Evolutionary conservation across 768 basidiomycete species (phyloP).

Genomic region (Suillus decipiens): DNA sequence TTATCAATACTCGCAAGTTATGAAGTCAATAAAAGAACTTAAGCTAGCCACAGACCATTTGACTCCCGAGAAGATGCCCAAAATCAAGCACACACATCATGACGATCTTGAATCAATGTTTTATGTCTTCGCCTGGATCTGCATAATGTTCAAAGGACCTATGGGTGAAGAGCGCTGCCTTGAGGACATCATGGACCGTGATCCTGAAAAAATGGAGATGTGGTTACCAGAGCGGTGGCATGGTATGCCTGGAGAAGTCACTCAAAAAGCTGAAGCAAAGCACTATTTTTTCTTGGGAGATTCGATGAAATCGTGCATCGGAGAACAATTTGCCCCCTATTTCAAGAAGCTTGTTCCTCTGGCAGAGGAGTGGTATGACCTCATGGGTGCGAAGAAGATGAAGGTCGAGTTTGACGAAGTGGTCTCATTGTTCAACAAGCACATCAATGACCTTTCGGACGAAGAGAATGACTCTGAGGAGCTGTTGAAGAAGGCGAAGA

Average conservation of each 20-base stretch:
- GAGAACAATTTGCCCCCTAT: too few relatives aligned
- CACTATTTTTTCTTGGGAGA: too few relatives aligned
- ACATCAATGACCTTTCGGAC: too few relatives aligned
- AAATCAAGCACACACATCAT: neutral
- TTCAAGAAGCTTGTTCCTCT: too few relatives aligned
- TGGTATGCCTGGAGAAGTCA: neutral
- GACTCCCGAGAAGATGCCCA: neutral
- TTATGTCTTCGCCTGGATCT: constrained; percentile 5
- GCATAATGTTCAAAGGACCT: neutral
- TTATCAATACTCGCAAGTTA: neutral
- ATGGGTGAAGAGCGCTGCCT: neutral
- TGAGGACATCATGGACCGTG: neutral
- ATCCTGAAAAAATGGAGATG: neutral
- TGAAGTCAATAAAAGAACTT: neutral
- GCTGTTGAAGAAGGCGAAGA: too few relatives aligned
- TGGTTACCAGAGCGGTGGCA: neutral
- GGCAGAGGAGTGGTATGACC: too few relatives aligned
- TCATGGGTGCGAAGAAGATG: too few relatives aligned
- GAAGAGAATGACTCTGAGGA: too few relatives aligned
- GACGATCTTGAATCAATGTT: constrained; percentile 4
- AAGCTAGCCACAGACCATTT: neutral
- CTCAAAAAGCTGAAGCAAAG: too few relatives aligned
- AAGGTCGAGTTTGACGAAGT: too few relatives aligned
- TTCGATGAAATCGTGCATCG: too few relatives aligned
- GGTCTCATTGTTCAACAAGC: too few relatives aligned